These are phyloP conservation scores for Alternaria solani DNA, from an alignment of 2,329 filamentous ascomycete species.

Conservation along the genomic window DNA sequence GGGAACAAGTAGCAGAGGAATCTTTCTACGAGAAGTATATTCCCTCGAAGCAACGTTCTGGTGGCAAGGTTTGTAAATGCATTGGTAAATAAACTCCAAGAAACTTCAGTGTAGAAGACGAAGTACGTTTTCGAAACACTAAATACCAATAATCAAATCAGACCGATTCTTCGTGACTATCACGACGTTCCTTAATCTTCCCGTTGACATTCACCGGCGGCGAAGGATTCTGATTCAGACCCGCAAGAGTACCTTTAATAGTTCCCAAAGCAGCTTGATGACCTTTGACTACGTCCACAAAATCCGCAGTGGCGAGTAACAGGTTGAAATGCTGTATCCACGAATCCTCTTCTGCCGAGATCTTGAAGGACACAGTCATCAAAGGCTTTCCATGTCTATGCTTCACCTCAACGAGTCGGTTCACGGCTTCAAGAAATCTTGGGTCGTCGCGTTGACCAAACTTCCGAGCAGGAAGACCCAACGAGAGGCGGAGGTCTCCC, in stretches of 20 bases:
- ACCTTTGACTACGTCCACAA: background rate
- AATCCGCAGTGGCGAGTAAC: background rate
- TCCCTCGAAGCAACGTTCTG: background rate
- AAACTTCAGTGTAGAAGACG: too few species aligned
- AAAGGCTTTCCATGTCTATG: background rate
- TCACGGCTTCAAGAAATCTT: background rate
- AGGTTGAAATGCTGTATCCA: background rate
- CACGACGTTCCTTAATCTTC: background rate
- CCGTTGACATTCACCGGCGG: background rate
- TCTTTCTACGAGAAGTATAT: background rate
- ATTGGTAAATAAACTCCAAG: background rate
- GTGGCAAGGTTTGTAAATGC: background rate
- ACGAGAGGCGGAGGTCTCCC: background rate
- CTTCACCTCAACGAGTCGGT: background rate
- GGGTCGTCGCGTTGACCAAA: background rate
- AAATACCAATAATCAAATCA: background rate
- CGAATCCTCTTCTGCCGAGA: background rate
- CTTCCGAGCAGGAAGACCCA: background rate
- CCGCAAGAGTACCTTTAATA: background rate
- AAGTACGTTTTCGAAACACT: background rate
- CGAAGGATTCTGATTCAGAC: background rate
- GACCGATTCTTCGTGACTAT: background rate
- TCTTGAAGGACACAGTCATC: background rate
- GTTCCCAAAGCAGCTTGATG: background rate
- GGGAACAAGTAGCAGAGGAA: constrained; percentile 36